Evolutionary conservation across 768 basidiomycete genomes (phyloP).

Genomic region (Mycena haematopus): DNA sequence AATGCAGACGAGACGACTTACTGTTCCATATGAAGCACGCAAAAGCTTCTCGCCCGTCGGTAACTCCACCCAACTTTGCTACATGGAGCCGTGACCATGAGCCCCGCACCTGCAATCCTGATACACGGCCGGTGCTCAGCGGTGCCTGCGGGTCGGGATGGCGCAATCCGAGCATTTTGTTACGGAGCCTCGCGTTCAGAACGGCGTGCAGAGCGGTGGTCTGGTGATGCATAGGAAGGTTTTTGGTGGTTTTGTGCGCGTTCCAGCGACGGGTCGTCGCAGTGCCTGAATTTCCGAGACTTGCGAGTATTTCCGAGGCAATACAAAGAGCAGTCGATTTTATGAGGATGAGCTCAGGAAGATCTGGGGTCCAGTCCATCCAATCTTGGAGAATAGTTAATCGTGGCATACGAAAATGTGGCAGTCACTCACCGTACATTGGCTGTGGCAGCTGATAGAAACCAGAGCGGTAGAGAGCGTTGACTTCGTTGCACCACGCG

Average conservation of each 20-base stretch:
- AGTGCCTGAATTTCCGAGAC: constrained; percentile 9
- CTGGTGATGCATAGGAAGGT: not conserved
- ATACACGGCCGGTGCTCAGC: constrained; percentile 16
- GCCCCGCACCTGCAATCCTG: constrained; percentile 41
- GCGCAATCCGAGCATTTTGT: constrained; percentile 26
- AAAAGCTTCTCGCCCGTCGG: constrained; percentile 30
- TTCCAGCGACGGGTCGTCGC: constrained; percentile 9
- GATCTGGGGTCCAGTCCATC: not conserved
- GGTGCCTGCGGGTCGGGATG: constrained; percentile 38
- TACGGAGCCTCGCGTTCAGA: not conserved
- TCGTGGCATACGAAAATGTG: not conserved
- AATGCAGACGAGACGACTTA: constrained; percentile 11
- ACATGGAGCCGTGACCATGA: constrained; percentile 43
- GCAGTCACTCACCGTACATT: not conserved
- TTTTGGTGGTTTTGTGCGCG: constrained; percentile 21
- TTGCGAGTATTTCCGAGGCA: constrained; percentile 11
- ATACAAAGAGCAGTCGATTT: not conserved
- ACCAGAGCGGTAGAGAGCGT: constrained; percentile 8
- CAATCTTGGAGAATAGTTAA: not conserved
- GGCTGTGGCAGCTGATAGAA: constrained; percentile 2
- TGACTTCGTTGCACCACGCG: constrained; percentile 19
- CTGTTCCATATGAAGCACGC: constrained; percentile 40
- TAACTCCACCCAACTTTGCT: constrained; percentile 19
- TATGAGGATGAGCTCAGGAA: constrained; percentile 6
- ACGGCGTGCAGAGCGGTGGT: not conserved